These are phyloP conservation scores for Calonectria hawksworthii DNA, from an alignment of 2,329 filamentous ascomycete species.

Conservation along the genomic window DNA sequence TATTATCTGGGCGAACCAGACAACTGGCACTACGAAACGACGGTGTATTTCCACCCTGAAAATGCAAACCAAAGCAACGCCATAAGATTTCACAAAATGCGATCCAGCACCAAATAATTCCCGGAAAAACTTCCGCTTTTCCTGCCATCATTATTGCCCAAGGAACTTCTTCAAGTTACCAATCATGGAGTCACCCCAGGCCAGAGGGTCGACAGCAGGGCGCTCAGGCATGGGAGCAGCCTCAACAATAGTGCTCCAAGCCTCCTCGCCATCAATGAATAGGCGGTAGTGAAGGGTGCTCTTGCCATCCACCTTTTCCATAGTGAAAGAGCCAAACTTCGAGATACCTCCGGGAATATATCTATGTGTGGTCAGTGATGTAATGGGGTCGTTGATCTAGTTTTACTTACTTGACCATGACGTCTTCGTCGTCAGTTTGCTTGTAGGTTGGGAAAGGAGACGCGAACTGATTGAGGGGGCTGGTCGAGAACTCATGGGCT, in stretches of 20 bases:
- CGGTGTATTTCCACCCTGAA: constrained; percentile 3
- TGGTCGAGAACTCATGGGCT: constrained; percentile 93
- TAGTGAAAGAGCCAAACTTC: constrained; percentile 83
- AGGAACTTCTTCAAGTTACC: constrained; percentile 3
- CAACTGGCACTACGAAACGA: not conserved
- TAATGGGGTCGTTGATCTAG: not conserved
- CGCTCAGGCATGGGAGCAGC: constrained; percentile 53
- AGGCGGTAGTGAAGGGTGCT: constrained; percentile 85
- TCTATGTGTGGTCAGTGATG: constrained; percentile 52
- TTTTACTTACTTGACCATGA: constrained; percentile 82
- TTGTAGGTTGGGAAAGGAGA: constrained; percentile 86
- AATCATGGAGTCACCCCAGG: not conserved
- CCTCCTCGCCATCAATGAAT: constrained; percentile 84
- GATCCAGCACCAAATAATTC: constrained; percentile 52
- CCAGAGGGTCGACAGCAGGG: constrained; percentile 27
- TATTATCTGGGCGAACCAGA: not conserved
- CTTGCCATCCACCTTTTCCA: constrained; percentile 75
- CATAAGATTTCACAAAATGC: constrained; percentile 30
- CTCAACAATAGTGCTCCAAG: constrained; percentile 76
- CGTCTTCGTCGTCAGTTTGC: constrained; percentile 85
- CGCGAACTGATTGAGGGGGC: constrained; percentile 94
- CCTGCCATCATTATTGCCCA: not conserved
- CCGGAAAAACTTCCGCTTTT: not conserved
- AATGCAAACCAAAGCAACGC: constrained; percentile 7
- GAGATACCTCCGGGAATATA: constrained; percentile 88